Conservation (phyloP, 805 yeast species). For the Spencermartinsiella europaea region DNA sequence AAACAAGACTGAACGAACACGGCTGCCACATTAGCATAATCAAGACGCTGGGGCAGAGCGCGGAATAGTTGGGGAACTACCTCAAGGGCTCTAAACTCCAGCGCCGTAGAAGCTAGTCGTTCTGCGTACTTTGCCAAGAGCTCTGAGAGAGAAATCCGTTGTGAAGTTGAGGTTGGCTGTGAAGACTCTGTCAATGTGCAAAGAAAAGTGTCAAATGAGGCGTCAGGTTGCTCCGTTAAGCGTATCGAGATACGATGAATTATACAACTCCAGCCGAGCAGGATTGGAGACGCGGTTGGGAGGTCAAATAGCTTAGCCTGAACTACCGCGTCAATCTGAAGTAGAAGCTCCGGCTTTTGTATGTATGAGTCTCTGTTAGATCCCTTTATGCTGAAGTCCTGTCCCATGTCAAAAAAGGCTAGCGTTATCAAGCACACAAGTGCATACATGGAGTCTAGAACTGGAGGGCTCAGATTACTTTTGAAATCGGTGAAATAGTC, state of each 20-base stretch:
- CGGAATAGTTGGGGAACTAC: constrained; percentile 1
- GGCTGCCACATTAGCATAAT: constrained; percentile 17
- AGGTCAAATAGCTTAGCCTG: constrained; percentile 1
- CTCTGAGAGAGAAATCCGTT: neutral
- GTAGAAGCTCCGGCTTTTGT: constrained; percentile 18
- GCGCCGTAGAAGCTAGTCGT: constrained; percentile 4
- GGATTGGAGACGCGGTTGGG: constrained; percentile 12
- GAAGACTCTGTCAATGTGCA: constrained; percentile 1
- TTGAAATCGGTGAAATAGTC: constrained; percentile 8
- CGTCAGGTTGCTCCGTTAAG: constrained; percentile 15
- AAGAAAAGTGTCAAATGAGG: constrained; percentile 6
- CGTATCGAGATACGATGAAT: constrained; percentile 24
- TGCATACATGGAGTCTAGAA: constrained; percentile 2
- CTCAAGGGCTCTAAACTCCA: constrained; percentile 9
- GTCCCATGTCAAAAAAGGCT: constrained; percentile 27
- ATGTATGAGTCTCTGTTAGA: constrained; percentile 15
- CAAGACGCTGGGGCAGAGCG: constrained; percentile 6
- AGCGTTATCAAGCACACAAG: constrained; percentile 15
- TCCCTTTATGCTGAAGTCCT: constrained; percentile 19
- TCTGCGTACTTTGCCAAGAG: constrained; percentile 3
- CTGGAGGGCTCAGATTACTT: neutral
- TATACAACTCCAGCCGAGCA: constrained; percentile 29
- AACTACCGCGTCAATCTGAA: constrained; percentile 18
- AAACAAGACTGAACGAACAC: constrained; percentile 34
- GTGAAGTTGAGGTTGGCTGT: neutral